Evolutionary conservation across 202 grass and related monocot species (phyloP).

Genomic region (Elaeis oleifera): DNA sequence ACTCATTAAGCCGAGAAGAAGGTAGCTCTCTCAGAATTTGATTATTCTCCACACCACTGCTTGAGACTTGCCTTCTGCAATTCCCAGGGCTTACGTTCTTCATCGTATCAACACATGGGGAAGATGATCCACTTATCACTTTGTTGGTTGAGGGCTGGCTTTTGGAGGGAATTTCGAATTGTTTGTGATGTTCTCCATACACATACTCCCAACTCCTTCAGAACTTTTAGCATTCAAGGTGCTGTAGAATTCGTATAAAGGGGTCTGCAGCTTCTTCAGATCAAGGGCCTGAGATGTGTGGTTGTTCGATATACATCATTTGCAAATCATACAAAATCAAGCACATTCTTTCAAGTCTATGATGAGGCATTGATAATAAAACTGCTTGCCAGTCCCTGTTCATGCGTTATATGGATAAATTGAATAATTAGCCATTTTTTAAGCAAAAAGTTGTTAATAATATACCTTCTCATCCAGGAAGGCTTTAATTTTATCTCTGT

Average conservation of each 20-base stretch:
- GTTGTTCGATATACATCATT: too few species aligned
- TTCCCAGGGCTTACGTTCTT: constrained; percentile 44
- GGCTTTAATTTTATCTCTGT: constrained; percentile 82
- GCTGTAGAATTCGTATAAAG: constrained; percentile 96
- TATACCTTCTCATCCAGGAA: constrained; percentile 92
- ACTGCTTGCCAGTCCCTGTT: too few species aligned
- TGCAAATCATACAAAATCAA: too few species aligned
- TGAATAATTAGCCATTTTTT: not conserved
- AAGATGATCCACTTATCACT: constrained; percentile 25
- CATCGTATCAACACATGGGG: constrained; percentile 39
- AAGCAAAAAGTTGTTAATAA: constrained; percentile 3
- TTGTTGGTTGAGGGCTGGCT: constrained; percentile 56
- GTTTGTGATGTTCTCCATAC: constrained; percentile 47
- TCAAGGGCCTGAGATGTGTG: constrained; percentile 58
- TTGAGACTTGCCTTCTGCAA: constrained; percentile 57
- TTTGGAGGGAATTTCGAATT: constrained; percentile 54
- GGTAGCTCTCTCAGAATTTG: constrained; percentile 74
- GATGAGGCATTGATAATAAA: too few species aligned
- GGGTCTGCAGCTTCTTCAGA: constrained; percentile 92
- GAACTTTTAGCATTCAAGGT: constrained; percentile 46
- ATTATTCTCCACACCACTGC: constrained; percentile 35
- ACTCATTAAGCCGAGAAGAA: constrained; percentile 61
- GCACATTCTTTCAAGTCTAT: too few species aligned
- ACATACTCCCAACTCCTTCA: constrained; percentile 41
- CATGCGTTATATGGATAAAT: not conserved